phyloP scores from a whole-genome alignment of 2,329 filamentous ascomycete genomes.

The Tolypocladium ovalisporum region DNA sequence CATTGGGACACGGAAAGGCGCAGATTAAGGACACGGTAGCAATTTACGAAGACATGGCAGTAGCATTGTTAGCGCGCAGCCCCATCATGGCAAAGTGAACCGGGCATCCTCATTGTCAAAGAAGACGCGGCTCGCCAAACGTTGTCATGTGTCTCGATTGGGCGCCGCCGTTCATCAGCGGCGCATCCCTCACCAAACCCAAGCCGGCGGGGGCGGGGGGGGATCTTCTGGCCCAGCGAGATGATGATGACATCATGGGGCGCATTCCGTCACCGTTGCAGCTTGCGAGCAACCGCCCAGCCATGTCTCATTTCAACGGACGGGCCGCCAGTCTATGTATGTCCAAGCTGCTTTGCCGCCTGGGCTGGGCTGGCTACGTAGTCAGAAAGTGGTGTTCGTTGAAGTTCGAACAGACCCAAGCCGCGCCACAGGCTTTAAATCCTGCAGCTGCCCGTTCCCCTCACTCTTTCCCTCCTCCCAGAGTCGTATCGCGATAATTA shows the following conservation, averaged over 20 bases:
- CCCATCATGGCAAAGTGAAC: neutral
- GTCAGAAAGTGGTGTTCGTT: neutral
- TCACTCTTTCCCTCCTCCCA: neutral
- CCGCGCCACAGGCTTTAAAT: neutral
- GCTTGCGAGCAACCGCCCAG: neutral
- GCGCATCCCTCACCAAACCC: neutral
- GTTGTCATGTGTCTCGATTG: neutral
- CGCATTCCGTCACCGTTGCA: constrained; percentile 15
- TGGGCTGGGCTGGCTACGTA: neutral
- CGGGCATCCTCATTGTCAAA: neutral
- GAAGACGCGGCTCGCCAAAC: neutral
- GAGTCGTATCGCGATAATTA: neutral
- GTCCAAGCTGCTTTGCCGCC: neutral
- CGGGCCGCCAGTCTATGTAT: neutral
- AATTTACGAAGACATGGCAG: neutral
- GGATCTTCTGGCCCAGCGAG: neutral
- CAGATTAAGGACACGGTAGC: neutral
- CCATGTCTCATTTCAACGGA: neutral
- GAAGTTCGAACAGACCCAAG: neutral
- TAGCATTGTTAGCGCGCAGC: neutral
- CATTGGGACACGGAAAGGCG: neutral
- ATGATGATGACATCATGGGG: constrained; percentile 22
- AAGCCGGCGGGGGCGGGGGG: neutral
- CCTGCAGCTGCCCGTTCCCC: neutral
- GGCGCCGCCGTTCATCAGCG: neutral